Evolutionary conservation across 169 alveolate species (phyloP), one percentile per base, ranked within the genome.

Genomic region (Plasmodium ovale): DNA sequence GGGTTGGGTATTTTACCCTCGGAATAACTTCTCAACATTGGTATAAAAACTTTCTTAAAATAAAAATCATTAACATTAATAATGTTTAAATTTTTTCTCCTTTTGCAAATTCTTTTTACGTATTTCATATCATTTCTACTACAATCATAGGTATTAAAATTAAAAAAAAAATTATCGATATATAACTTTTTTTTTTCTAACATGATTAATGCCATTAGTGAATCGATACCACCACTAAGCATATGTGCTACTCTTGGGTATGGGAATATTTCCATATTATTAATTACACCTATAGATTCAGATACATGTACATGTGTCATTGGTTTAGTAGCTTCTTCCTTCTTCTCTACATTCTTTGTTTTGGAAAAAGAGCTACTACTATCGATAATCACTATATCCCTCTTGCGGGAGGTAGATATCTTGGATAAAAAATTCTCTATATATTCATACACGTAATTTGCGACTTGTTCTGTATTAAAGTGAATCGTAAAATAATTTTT

Each of bases 151-250:
- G 64, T 37, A 2, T 29, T 56, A 35, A 65, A 82, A 58, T 82
- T 53, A 1, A 82, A 58, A 53, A 51, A 82, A 53, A 35, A 82
- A 37, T 82, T 82, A 29, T 82, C 71, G 1, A 82, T 23, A 37
- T 47, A 10, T 35, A 51, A 82, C 19, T 82, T 82, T 68, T 64
- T 82, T 21, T 39, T 82, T 21, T 82, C 90, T 71, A 82, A 67
- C 3, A 82, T 6, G 23, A 56, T 54, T 12, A 82, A 33, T 23
- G 90, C 90, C 90, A 82, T 82, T 7, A 82, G 9, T 14, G 90
- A 82, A 25, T 82, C 90, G 4, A 82, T 44, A 12, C 90, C 90
- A 1, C 90, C 90, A 49, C 90, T 82, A 7, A 82, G 27, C 90
- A 82, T 82, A 37, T 82, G 90, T 14, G 90, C 90, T 42, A 82